Base-by-base conservation (phyloP, 306 rosid genomes). In the Castanospermum australe region DNA sequence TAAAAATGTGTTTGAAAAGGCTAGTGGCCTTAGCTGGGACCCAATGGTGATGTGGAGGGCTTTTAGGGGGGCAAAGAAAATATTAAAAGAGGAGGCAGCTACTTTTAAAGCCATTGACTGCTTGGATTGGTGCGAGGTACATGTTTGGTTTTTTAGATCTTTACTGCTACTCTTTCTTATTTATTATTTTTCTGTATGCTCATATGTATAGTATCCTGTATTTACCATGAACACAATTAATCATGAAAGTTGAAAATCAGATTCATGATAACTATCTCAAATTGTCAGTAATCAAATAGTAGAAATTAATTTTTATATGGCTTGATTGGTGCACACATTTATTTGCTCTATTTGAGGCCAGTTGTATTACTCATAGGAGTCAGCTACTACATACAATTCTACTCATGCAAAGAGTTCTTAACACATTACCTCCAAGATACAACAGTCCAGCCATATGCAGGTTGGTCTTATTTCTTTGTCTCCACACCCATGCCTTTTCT, bases 41-140 rank as follows among this genome's bases (percentile, higher is more conserved):
- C 93, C 91, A n/a, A 89, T 85, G 91, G 93, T 89, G 63, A 89
- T 87, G 91, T 86, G 88, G 91, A 89, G 90, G 80, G 93, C 93
- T 64, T 87, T 87, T 52, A 81, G 52, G 64, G 74, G 79, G 24
- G 92, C 88, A 47, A 86, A 65, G 71, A 84, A 50, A 57, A 24
- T 84, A 67, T 51, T 86, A 59, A 86, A 88, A 86, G 87, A 86
- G 52, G 89, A 86, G 41, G 85, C 85, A 25, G 28, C 51, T 50
- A 71, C 51, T 76, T 79, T 86, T 44, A 86, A 86, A 79, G 92
- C 92, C 60, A 86, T 86, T 64, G 90, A 86, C 71, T 86, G 90
- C 82, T 63, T 86, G 38, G 86, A 86, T 77, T 86, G 90, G 90
- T 81, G 82, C 8, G 84, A 83, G 90, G 90, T 89, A 77, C 39